phyloP scores from a whole-genome alignment of 805 yeast genomes.

The Ogataea pini region DNA sequence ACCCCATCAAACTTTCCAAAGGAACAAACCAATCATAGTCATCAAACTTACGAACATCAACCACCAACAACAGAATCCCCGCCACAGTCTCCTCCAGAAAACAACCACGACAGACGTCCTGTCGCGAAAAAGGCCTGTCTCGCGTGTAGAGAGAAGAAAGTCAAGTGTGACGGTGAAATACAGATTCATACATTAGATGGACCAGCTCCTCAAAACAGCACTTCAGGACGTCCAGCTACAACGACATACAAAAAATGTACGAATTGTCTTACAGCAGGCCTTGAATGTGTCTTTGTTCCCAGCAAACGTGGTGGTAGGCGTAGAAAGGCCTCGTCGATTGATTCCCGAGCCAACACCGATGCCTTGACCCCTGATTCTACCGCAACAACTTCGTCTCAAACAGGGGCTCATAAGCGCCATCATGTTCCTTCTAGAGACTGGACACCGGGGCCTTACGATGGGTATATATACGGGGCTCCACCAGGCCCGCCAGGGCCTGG shows the following conservation, averaged over 20 bases:
- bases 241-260: constrained; percentile 42
- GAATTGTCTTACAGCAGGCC: constrained; percentile 47
- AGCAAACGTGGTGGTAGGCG: constrained; percentile 61
- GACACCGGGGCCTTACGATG: neutral
- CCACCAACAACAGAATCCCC: neutral
- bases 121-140: constrained; percentile 66
- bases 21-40: no score
- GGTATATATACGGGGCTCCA: neutral
- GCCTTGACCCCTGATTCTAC: neutral
- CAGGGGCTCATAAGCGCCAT: neutral
- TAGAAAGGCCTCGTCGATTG: constrained; percentile 29
- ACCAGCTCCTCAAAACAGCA: constrained; percentile 7
- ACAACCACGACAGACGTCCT: constrained; percentile 37
- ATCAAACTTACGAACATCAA: neutral
- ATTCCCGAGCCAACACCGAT: constrained; percentile 4
- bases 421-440: neutral
- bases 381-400: neutral
- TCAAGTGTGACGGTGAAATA: constrained; percentile 65
- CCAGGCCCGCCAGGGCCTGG: neutral
- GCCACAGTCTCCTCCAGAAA: neutral
- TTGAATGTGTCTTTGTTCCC: constrained; percentile 56
- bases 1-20: neutral
- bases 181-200: constrained; percentile 20
- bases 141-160: constrained; percentile 63
- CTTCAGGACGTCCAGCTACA: constrained; percentile 9